A percentile compares a stretch with the other conserved stretches of the same genome.
These are phyloP conservation scores for Penicillium hesseltinei DNA, from an alignment of 2,329 filamentous ascomycete species.

Conservation along the genomic window DNA sequence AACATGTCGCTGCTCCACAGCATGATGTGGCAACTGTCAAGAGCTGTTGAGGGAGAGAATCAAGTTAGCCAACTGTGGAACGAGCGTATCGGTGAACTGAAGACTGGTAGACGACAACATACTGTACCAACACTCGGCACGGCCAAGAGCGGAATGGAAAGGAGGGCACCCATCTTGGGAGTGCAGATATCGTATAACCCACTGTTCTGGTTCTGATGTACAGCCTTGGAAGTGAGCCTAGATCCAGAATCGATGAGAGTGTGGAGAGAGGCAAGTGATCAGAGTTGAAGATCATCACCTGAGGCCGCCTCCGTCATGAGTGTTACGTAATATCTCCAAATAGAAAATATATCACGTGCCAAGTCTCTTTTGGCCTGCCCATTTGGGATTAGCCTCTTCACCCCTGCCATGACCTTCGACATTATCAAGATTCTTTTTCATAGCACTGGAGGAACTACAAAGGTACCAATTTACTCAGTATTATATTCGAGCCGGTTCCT, in stretches of 20 bases:
- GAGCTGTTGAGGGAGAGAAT: constrained; percentile 51
- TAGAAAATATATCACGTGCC: not conserved
- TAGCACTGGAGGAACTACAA: not conserved
- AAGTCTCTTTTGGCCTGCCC: not conserved
- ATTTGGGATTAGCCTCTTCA: not conserved
- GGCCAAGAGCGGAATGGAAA: constrained; percentile 86
- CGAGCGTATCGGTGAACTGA: not conserved
- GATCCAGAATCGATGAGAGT: not conserved
- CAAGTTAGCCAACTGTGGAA: constrained; percentile 14
- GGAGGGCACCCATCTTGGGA: constrained; percentile 75
- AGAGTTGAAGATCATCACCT: constrained; percentile 3
- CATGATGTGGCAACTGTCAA: constrained; percentile 81
- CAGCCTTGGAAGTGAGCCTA: not conserved
- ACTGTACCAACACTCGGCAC: constrained; percentile 84
- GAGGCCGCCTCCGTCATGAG: constrained; percentile 1
- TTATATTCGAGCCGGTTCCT: not conserved
- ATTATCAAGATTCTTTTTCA: not conserved
- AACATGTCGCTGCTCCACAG: constrained; percentile 94
- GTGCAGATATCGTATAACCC: not conserved
- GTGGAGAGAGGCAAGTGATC: constrained; percentile 12
- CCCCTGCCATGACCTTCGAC: not conserved
- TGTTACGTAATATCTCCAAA: not conserved
- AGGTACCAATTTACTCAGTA: not conserved
- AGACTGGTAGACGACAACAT: constrained; percentile 42
- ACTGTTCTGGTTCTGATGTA: not conserved